These are phyloP conservation scores for Croton setiger DNA, from an alignment of 441 rosid genomes.

Conservation along the genomic window DNA sequence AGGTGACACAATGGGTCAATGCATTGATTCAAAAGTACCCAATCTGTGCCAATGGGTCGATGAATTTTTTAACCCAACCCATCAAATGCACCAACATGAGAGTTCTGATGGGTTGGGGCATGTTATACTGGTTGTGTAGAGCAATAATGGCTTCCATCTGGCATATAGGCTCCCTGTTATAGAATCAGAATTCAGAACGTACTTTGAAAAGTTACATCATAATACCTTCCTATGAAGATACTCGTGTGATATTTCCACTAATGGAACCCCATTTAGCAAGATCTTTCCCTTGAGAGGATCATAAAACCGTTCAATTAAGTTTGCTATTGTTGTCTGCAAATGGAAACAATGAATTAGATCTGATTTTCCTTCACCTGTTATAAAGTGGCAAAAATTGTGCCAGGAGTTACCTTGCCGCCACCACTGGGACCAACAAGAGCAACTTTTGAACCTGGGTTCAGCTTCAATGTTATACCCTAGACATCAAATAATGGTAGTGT, in stretches of 20 bases:
- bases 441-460: constrained; percentile 79
- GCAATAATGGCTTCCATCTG: background rate
- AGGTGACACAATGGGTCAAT: background rate
- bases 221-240: constrained; percentile 77
- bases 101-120: too few species aligned
- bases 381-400: background rate
- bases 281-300: constrained; percentile 87
- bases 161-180: background rate
- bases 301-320: constrained; percentile 86
- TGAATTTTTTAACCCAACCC: too few species aligned
- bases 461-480: constrained; percentile 84
- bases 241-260: constrained; percentile 76
- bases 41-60: too few species aligned
- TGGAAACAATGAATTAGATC: background rate
- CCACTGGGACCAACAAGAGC: constrained; percentile 99
- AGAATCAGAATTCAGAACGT: constrained; percentile 2
- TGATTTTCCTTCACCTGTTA: background rate
- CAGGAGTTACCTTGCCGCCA: constrained; percentile 76
- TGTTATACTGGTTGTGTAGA: too few species aligned
- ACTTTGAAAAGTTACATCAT: background rate
- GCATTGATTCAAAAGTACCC: too few species aligned
- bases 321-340: constrained; percentile 84
- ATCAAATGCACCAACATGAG: too few species aligned
- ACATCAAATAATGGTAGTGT: constrained; percentile 7
- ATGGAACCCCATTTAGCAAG: constrained; percentile 73